Evolutionary conservation across 179 eudicot genomes (phyloP).

Genomic region (Silene coronaria): DNA sequence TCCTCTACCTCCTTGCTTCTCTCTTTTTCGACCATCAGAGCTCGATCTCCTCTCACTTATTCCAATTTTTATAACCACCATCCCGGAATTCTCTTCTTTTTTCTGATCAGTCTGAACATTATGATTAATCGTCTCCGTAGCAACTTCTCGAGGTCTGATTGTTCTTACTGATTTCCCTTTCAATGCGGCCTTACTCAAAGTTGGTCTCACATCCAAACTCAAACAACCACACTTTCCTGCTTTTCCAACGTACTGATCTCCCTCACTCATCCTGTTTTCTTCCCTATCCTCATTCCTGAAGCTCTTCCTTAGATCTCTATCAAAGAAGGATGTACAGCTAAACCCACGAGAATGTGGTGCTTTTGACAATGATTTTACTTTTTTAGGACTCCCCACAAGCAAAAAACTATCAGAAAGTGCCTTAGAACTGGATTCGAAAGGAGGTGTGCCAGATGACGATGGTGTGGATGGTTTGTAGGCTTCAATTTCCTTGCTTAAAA

Average conservation of each 20-base stretch:
- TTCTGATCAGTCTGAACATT: constrained; percentile 18
- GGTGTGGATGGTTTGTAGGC: constrained; percentile 25
- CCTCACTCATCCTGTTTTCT: constrained; percentile 27
- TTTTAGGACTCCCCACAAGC: constrained; percentile 14
- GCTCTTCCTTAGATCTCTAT: constrained; percentile 37
- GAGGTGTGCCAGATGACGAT: constrained; percentile 20
- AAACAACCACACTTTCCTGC: constrained; percentile 32
- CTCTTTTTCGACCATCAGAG: constrained; percentile 17
- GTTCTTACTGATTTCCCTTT: constrained; percentile 82
- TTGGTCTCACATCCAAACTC: constrained; percentile 37
- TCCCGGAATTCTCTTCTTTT: constrained; percentile 22
- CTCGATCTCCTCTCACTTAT: constrained; percentile 33
- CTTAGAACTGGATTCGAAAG: constrained; percentile 27
- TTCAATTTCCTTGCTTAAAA: constrained; percentile 17
- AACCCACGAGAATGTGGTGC: constrained; percentile 33
- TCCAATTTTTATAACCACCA: constrained; percentile 37
- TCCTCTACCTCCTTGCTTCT: constrained; percentile 18
- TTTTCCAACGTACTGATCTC: constrained; percentile 26
- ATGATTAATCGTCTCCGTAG: constrained; percentile 12
- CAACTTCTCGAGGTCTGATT: constrained; percentile 39
- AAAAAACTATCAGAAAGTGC: constrained; percentile 19
- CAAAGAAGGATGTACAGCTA: constrained; percentile 41
- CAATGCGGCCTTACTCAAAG: constrained; percentile 29
- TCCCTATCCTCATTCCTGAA: constrained; percentile 29
- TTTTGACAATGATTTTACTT: constrained; percentile 27